Conservation (phyloP, 1,284 basidiomycete genomes). For the Fomitiporia mediterranea region DNA sequence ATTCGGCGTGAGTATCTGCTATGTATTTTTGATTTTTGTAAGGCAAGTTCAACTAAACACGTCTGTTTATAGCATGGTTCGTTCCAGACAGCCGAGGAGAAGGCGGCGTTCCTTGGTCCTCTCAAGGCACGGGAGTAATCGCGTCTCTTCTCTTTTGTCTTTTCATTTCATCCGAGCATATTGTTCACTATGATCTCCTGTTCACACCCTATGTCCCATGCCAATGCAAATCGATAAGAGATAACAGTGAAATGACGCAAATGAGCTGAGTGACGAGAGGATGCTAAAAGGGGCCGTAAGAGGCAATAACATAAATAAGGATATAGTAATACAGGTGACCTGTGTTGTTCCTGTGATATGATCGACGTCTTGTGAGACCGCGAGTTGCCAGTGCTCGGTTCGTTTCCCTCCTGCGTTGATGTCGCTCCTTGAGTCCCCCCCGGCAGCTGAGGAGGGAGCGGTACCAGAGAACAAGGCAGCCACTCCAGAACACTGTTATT, state of each 20-base stretch:
- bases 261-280: too few species aligned
- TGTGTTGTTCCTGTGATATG: background rate
- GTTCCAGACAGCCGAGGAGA: constrained; percentile 96
- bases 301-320: too few species aligned
- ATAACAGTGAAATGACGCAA: background rate
- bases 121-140: constrained; percentile 74
- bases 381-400: too few species aligned
- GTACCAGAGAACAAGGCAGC: constrained; percentile 41
- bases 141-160: constrained; percentile 7
- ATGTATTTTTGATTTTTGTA: background rate
- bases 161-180: constrained; percentile 8
- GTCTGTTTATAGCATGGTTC: constrained; percentile 67
- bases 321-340: too few species aligned
- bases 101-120: constrained; percentile 89
- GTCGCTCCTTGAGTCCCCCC: constrained; percentile 22
- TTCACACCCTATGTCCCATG: constrained; percentile 10
- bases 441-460: constrained; percentile 38
- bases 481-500: constrained; percentile 67
- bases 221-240: constrained; percentile 13
- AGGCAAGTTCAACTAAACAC: constrained; percentile 20
- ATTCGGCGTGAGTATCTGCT: constrained; percentile 64
- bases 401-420: constrained; percentile 1
- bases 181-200: constrained; percentile 11
- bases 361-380: background rate
- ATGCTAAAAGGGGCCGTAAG: background rate